Percentiles rank a stretch among this genome's conserved stretches.
These are phyloP conservation scores for Cryptococcus sp. DNA, from an alignment of 1,284 basidiomycete species.

Conservation along the genomic window DNA sequence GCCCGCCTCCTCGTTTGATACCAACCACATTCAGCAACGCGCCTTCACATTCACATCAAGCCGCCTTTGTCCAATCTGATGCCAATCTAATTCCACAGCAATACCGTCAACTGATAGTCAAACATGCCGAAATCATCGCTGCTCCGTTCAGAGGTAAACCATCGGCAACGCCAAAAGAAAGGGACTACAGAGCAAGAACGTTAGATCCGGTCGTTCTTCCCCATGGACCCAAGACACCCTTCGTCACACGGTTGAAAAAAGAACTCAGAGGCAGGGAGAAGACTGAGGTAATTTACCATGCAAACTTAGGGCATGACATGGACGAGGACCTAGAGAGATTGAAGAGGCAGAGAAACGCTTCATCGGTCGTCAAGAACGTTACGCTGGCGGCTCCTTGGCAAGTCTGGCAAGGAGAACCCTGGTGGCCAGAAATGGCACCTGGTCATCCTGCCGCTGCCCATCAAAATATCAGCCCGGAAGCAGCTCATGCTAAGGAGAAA, in stretches of 20 bases:
- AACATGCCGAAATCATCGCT: conserved; percentile 2
- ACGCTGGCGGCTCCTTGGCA: conserved; percentile 27
- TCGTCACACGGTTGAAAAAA: conserved; percentile 16
- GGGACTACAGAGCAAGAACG: conserved; percentile 5
- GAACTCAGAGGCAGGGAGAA: conserved; percentile 4
- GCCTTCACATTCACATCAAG: not conserved
- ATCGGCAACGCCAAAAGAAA: not conserved
- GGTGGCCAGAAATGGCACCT: conserved; percentile 40
- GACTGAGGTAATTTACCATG: conserved; percentile 2
- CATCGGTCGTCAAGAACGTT: not conserved
- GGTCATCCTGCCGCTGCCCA: conserved; percentile 1
- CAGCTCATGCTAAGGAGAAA: conserved; percentile 1
- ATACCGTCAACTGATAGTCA: conserved; percentile 12
- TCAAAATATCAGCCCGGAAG: conserved; percentile 10
- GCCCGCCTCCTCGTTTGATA: not conserved
- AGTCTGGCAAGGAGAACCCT: conserved; percentile 44
- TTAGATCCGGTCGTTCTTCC: conserved; percentile 18
- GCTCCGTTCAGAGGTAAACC: not conserved
- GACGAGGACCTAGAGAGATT: conserved; percentile 1
- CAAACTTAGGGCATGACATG: conserved; percentile 3
- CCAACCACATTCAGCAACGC: not conserved
- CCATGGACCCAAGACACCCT: conserved; percentile 27
- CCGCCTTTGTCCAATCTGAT: conserved; percentile 1
- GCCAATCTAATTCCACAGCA: conserved; percentile 5
- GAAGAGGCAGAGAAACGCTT: conserved; percentile 5